Evolutionary conservation across 2,329 filamentous ascomycete species (phyloP), one percentile per base, ranked within the genome.

Genomic region (Coniochaeta sp.): DNA sequence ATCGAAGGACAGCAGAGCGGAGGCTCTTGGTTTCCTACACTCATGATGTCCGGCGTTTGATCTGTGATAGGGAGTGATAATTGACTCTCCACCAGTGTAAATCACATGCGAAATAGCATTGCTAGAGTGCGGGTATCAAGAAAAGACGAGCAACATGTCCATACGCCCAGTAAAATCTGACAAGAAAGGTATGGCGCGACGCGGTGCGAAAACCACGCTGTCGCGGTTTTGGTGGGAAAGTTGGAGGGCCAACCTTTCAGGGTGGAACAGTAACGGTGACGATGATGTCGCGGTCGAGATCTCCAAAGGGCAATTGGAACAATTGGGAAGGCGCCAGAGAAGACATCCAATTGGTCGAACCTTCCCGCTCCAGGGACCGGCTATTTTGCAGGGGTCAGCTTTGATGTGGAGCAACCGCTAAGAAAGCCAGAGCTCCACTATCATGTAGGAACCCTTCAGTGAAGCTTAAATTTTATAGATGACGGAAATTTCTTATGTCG

Each of bases 241-340:
- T 42, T 14, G 38, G 10, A 26, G 20, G 13, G 12, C 18, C 35
- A 40, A 22, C 35, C 42, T 27, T 28, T 47, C n/a, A 20, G 24
- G 45, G 6, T 4, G 45, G n/a, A 6, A 10, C 2, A 9, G n/a
- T 6, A 26, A n/a, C n/a, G 20, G 27, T 31, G 45, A 48, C 45
- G 45, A 48, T 48, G 45, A 30, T 48, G 45, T 48, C 45, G 45
- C 45, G 38, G 38, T 42, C 38, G 26, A 42, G 38, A 13, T 42
- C 38, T 42, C 38, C 38, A n/a, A n/a, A n/a, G n/a, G n/a, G n/a
- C n/a, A n/a, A n/a, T n/a, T n/a, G n/a, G n/a, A n/a, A n/a, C n/a
- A 42, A 42, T 26, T 42, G 38, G 38, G 38, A 42, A 42, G 38
- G 38, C 38, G n/a, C 20, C 3, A 24, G 8, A 13, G 3, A 26